Evolutionary conservation across 1,284 basidiomycete species (phyloP).

Genomic region (Bjerkandera adusta): DNA sequence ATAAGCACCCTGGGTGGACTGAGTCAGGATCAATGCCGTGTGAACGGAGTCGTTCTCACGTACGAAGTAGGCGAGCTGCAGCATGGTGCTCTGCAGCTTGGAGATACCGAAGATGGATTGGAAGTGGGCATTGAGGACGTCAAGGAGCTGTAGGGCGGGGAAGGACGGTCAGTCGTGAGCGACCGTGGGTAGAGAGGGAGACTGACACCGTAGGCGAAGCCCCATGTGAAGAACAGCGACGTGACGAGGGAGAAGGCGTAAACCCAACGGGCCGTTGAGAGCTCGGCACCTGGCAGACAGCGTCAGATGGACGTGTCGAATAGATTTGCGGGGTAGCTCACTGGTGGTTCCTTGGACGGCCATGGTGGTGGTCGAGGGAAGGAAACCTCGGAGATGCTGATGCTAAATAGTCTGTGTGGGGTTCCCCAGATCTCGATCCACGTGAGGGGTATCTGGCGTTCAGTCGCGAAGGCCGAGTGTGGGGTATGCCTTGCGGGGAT

Average conservation of each 20-base stretch:
- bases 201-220: conserved; percentile 72
- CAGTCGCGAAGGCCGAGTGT: not conserved
- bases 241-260: conserved; percentile 74
- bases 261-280: conserved; percentile 44
- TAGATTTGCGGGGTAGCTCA: not conserved
- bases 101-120: conserved; percentile 70
- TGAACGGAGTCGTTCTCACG: conserved; percentile 14
- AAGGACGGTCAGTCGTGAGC: conserved; percentile 10
- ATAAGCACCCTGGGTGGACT: conserved; percentile 54
- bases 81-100: conserved; percentile 77
- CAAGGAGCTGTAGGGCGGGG: conserved; percentile 66
- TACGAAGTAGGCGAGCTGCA: conserved; percentile 85
- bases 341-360: conserved; percentile 32
- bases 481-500: not conserved
- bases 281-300: conserved; percentile 39
- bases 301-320: not conserved
- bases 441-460: too few species aligned
- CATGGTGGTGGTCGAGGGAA: conserved; percentile 18
- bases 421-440: too few species aligned
- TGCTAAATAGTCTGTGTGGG: conserved; percentile 9
- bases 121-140: conserved; percentile 84
- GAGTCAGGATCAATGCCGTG: conserved; percentile 1
- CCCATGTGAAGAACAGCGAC: conserved; percentile 80
- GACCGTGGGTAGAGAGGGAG: not conserved
- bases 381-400: not conserved